Percentiles rank a stretch among this genome's conserved stretches.
phyloP scores from a whole-genome alignment of 805 yeast genomes.

The Soucietia sequanensis region DNA sequence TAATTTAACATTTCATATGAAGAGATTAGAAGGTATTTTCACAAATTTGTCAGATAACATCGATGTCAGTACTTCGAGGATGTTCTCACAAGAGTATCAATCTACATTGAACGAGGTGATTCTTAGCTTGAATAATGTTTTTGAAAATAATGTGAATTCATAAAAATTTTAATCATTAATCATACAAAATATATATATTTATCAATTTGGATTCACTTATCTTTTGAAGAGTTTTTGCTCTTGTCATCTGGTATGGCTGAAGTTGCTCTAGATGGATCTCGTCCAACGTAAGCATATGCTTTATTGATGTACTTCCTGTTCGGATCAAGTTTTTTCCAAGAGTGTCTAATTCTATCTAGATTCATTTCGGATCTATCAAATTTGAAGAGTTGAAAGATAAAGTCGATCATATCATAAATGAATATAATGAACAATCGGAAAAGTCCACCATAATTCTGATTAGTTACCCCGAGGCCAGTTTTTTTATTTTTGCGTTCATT shows the following conservation, averaged over 20 bases:
- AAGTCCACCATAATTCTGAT: slow-evolving; percentile 6
- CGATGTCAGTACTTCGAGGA: background rate
- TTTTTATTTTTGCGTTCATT: slow-evolving; percentile 6
- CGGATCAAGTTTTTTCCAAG: slow-evolving; percentile 42
- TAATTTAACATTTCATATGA: slow-evolving; percentile 10
- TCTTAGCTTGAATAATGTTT: slow-evolving; percentile 13
- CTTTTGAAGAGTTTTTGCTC: no score
- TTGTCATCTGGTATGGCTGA: no score
- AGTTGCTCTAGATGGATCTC: slow-evolving; percentile 16
- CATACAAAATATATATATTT: no score
- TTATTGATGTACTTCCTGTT: slow-evolving; percentile 33
- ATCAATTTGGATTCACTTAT: no score
- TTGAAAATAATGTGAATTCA: no score
- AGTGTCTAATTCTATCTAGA: slow-evolving; percentile 37
- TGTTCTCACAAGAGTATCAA: slow-evolving; percentile 14
- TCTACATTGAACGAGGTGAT: slow-evolving; percentile 14
- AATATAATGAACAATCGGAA: slow-evolving; percentile 26
- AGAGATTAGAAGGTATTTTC: background rate
- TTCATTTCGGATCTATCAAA: slow-evolving; percentile 44
- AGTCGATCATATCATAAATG: slow-evolving; percentile 31
- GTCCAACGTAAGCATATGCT: slow-evolving; percentile 34
- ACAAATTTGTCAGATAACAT: background rate
- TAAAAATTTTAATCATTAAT: no score
- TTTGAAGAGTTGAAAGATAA: slow-evolving; percentile 33
- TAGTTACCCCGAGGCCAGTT: background rate